Conservation (phyloP, 73 alveolate species). For the Uronychia setigera region DNA sequence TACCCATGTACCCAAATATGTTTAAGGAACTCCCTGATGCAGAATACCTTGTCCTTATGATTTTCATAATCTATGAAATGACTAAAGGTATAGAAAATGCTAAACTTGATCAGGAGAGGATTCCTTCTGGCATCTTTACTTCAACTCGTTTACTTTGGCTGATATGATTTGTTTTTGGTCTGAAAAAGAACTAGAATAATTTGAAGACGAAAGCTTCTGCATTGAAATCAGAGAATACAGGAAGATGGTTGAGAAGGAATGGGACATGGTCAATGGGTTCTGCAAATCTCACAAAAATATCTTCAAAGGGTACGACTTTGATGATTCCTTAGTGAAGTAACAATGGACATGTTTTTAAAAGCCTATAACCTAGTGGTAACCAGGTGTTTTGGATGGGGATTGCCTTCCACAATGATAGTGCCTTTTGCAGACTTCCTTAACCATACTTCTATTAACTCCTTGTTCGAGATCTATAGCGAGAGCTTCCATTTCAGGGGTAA, state of each 20-base stretch:
- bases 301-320: constrained; percentile 4
- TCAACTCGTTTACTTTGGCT: constrained; percentile 17
- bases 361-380: constrained; percentile 38
- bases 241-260: constrained; percentile 14
- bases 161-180: constrained; percentile 46
- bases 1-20: constrained; percentile 28
- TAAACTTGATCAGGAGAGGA: constrained; percentile 24
- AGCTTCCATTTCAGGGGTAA: background rate
- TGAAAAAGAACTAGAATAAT: constrained; percentile 12
- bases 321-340: background rate
- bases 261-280: constrained; percentile 17
- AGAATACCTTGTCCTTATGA: constrained; percentile 19
- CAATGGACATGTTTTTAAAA: background rate
- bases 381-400: constrained; percentile 56
- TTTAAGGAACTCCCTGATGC: constrained; percentile 32
- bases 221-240: constrained; percentile 22
- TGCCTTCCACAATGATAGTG: constrained; percentile 48
- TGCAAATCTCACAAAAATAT: background rate
- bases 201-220: constrained; percentile 17
- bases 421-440: constrained; percentile 47
- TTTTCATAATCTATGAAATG: background rate
- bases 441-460: background rate
- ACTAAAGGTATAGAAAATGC: background rate
- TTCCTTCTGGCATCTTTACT: constrained; percentile 46
- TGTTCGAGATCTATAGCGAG: background rate